Percentiles rank a stretch among this genome's conserved stretches.
Evolutionary conservation across 495 filamentous ascomycete species (phyloP).

Genomic region (Podospora sp.): DNA sequence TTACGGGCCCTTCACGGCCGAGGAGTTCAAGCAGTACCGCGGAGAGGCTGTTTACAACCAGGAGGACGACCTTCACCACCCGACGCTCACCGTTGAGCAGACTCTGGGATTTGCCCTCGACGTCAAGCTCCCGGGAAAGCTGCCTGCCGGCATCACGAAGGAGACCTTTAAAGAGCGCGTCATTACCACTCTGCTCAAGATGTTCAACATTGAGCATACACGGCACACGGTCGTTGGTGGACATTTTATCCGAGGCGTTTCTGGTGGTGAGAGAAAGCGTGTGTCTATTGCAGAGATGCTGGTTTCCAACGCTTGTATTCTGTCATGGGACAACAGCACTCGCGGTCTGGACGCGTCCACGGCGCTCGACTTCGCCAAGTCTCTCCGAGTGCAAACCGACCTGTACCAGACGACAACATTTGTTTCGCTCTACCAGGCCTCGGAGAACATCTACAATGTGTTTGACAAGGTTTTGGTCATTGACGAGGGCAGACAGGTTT

Average conservation of each 20-base stretch:
- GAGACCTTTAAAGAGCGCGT: constrained; percentile 71
- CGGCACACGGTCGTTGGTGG: constrained; percentile 80
- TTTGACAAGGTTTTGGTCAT: constrained; percentile 91
- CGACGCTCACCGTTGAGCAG: constrained; percentile 80
- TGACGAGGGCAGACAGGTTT: constrained; percentile 76
- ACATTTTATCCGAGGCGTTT: constrained; percentile 79
- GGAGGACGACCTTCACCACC: constrained; percentile 81
- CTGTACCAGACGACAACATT: constrained; percentile 79
- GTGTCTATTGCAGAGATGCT: constrained; percentile 74
- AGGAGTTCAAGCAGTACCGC: constrained; percentile 65
- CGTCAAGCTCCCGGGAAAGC: constrained; percentile 74
- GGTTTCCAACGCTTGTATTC: constrained; percentile 69
- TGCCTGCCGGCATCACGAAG: constrained; percentile 66
- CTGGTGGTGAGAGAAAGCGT: constrained; percentile 81
- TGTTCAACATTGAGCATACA: constrained; percentile 89
- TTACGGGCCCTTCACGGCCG: constrained; percentile 69
- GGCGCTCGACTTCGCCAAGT: constrained; percentile 72
- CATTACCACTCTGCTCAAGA: constrained; percentile 70
- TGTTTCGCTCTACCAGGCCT: constrained; percentile 81
- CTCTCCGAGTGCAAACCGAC: constrained; percentile 74
- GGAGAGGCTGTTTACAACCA: constrained; percentile 87
- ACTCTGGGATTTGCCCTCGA: constrained; percentile 84
- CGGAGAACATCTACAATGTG: constrained; percentile 78
- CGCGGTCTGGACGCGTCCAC: constrained; percentile 83
- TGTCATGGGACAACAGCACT: constrained; percentile 84